Evolutionary conservation across 106 monocot genomes (phyloP).

Genomic region (Dendrobium officinale): DNA sequence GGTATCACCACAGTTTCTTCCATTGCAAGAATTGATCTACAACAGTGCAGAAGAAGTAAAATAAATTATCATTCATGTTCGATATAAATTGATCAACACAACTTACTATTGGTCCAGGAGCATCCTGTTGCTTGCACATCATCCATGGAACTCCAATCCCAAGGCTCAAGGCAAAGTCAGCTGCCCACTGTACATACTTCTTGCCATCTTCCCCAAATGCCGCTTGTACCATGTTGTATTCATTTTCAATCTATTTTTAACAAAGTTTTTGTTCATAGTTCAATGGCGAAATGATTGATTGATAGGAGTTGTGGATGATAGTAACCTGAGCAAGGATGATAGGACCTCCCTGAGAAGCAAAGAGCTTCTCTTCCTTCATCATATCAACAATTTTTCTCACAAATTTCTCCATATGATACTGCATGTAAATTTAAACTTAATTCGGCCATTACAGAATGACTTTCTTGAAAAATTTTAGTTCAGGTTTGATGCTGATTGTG

Average conservation of each 20-base stretch:
- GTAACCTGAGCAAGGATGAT: constrained; percentile 72
- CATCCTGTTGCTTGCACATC: constrained; percentile 91
- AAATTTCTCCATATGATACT: constrained; percentile 61
- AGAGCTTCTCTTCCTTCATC: constrained; percentile 67
- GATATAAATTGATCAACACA: neutral
- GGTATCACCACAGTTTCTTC: constrained; percentile 94
- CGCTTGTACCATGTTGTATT: constrained; percentile 58
- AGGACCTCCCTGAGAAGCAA: constrained; percentile 63
- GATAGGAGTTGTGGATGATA: neutral
- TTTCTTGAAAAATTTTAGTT: neutral
- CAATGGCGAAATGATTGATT: neutral
- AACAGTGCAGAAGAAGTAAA: neutral
- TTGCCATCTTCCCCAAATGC: constrained; percentile 33
- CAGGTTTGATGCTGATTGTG: neutral
- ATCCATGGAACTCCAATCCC: constrained; percentile 79
- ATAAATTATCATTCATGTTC: neutral
- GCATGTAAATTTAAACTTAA: constrained; percentile 8
- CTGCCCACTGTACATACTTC: constrained; percentile 71
- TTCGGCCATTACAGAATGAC: neutral
- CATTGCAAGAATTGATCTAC: constrained; percentile 90
- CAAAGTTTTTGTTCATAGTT: neutral
- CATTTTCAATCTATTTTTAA: constrained; percentile 69
- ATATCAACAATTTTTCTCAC: constrained; percentile 31
- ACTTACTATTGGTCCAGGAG: constrained; percentile 67
- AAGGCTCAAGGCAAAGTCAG: constrained; percentile 38